Conservation (phyloP, 148 eudicot species). For the Bassia scoparia region DNA sequence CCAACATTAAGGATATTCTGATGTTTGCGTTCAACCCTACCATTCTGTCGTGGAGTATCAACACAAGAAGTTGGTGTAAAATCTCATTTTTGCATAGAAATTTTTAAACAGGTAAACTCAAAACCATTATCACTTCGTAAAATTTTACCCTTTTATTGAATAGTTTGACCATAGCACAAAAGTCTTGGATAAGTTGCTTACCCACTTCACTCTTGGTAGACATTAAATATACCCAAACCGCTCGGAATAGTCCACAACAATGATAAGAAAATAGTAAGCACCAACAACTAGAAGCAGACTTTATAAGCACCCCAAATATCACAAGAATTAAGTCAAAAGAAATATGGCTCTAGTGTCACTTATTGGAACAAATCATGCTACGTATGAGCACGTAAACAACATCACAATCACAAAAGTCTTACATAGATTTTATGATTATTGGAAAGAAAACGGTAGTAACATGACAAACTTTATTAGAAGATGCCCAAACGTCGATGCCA, state of each 20-base stretch:
- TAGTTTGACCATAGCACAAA: constrained; percentile 5
- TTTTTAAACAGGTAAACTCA: too few species aligned
- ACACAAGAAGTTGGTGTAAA: too few species aligned
- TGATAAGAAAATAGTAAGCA: constrained; percentile 3
- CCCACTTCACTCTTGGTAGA: not conserved
- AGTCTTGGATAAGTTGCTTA: not conserved
- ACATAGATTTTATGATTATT: not conserved
- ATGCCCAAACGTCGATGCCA: constrained; percentile 6
- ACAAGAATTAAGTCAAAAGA: not conserved
- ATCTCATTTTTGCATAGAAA: too few species aligned
- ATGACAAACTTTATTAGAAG: not conserved
- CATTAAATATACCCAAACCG: not conserved
- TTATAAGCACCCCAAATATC: constrained; percentile 12
- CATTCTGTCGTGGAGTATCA: too few species aligned
- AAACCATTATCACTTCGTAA: constrained; percentile 7
- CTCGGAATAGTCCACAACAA: not conserved
- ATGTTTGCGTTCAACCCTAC: too few species aligned
- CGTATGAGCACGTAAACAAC: constrained; percentile 1
- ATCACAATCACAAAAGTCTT: not conserved
- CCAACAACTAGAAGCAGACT: too few species aligned
- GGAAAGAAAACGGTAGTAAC: not conserved
- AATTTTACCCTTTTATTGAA: not conserved
- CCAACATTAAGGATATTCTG: too few species aligned
- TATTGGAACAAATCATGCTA: not conserved
- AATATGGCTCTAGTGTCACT: not conserved